Conservation (phyloP, 2,329 filamentous ascomycete species). For the Biscogniauxia mediterranea region DNA sequence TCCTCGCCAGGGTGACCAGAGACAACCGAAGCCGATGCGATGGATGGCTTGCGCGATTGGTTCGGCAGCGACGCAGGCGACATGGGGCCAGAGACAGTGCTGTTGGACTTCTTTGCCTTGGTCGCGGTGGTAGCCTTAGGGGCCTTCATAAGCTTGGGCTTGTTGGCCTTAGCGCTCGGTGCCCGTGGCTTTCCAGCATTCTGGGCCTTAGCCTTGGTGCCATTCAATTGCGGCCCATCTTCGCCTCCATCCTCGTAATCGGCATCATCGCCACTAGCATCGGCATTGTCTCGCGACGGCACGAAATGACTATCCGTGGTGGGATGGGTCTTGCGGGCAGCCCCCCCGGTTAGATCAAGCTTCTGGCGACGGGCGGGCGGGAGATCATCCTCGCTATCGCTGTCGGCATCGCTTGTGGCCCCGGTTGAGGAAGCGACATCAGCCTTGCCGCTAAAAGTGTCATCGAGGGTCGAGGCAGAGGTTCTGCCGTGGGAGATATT, state of each 20-base stretch:
- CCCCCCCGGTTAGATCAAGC: constrained; percentile 43
- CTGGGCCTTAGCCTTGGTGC: constrained; percentile 42
- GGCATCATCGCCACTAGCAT: constrained; percentile 59
- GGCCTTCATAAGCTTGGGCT: constrained; percentile 43
- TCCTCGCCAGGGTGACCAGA: constrained; percentile 70
- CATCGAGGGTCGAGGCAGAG: constrained; percentile 88
- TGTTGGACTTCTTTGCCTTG: constrained; percentile 53
- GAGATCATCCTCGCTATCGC: constrained; percentile 62
- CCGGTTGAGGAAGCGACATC: constrained; percentile 83
- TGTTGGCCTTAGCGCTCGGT: constrained; percentile 41
- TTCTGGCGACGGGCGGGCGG: constrained; percentile 60
- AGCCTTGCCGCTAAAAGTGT: constrained; percentile 86
- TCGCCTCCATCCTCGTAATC: constrained; percentile 48
- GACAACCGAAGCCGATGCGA: constrained; percentile 54
- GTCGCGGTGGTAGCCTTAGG: constrained; percentile 40
- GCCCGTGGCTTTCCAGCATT: constrained; percentile 33
- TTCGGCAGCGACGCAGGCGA: constrained; percentile 67
- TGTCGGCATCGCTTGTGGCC: constrained; percentile 76
- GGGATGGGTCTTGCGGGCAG: constrained; percentile 47
- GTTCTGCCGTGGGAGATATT: constrained; percentile 92
- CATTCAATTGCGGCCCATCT: constrained; percentile 42
- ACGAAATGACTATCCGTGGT: constrained; percentile 54
- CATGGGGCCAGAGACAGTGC: constrained; percentile 47
- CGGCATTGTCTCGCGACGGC: constrained; percentile 38
- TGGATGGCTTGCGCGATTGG: constrained; percentile 70